phyloP scores from a whole-genome alignment of 192 early-diverging fungal species.

The Chytriomyces sp. region DNA sequence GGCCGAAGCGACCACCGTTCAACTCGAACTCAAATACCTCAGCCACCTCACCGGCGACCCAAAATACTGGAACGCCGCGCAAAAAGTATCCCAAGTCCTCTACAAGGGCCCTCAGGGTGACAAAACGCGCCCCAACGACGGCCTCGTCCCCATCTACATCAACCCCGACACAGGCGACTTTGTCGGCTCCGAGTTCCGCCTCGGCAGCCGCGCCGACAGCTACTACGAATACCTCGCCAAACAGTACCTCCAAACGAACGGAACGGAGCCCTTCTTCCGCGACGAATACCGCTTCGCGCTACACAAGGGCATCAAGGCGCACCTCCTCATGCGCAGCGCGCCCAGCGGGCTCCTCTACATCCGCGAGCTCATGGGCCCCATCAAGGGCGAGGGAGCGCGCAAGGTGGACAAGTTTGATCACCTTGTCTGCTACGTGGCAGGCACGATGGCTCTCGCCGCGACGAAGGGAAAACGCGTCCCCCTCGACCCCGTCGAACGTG shows the following conservation, averaged over 20 bases:
- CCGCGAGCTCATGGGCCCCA: slow-evolving; percentile 51
- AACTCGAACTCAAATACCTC: slow-evolving; percentile 87
- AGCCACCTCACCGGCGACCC: slow-evolving; percentile 72
- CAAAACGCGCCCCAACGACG: slow-evolving; percentile 51
- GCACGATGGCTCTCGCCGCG: slow-evolving; percentile 76
- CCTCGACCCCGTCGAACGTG: neutral
- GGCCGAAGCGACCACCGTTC: slow-evolving; percentile 81
- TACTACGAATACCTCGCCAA: slow-evolving; percentile 96
- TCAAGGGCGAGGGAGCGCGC: neutral
- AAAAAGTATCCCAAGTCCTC: slow-evolving; percentile 64
- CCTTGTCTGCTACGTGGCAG: slow-evolving; percentile 90
- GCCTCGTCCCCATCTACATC: slow-evolving; percentile 78
- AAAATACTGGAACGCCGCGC: slow-evolving; percentile 72
- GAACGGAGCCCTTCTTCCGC: slow-evolving; percentile 64
- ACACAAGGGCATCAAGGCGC: slow-evolving; percentile 62
- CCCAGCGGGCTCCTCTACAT: slow-evolving; percentile 66
- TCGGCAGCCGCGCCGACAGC: slow-evolving; percentile 83
- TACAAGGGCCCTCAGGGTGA: slow-evolving; percentile 30
- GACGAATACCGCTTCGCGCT: slow-evolving; percentile 68
- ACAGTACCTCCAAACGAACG: slow-evolving; percentile 76
- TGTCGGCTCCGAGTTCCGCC: slow-evolving; percentile 59
- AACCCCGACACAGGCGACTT: slow-evolving; percentile 62
- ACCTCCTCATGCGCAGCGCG: slow-evolving; percentile 58
- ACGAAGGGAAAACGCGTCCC: slow-evolving; percentile 58
- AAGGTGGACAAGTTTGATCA: slow-evolving; percentile 81